Evolutionary conservation across 1,284 basidiomycete species (phyloP).

Genomic region (Pseudozyma flocculosa): DNA sequence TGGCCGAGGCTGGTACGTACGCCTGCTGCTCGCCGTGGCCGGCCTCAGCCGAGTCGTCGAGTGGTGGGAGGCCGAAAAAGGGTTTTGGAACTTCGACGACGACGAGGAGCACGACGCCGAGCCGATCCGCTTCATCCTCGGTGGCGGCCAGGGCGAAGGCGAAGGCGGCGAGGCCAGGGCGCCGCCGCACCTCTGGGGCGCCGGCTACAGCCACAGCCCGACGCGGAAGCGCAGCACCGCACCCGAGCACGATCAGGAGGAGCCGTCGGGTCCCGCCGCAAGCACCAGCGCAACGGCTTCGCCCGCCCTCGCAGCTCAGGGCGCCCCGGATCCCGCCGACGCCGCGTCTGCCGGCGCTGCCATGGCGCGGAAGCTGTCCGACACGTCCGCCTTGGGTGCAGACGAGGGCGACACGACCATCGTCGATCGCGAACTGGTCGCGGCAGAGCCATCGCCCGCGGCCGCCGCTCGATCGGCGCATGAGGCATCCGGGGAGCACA

Average conservation of each 20-base stretch:
- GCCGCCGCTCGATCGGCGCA: conserved; percentile 58
- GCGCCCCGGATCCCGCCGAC: conserved; percentile 7
- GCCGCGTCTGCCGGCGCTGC: conserved; percentile 5
- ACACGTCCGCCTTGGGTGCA: not conserved
- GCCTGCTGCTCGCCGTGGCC: conserved; percentile 83
- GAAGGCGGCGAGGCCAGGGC: conserved; percentile 8
- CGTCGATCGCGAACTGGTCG: conserved; percentile 14
- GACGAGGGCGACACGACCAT: conserved; percentile 30
- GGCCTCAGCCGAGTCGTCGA: conserved; percentile 93
- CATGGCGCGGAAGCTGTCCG: too few species aligned
- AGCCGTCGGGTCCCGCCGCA: conserved; percentile 1
- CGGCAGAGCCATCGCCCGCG: not conserved
- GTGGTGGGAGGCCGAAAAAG: conserved; percentile 99
- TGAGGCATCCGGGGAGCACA: conserved; percentile 78
- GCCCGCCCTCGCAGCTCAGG: conserved; percentile 29
- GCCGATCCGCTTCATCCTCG: conserved; percentile 43
- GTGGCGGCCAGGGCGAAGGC: conserved; percentile 16
- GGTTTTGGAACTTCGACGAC: conserved; percentile 99
- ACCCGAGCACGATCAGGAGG: conserved; percentile 4
- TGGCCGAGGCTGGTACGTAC: conserved; percentile 96
- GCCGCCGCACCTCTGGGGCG: conserved; percentile 13
- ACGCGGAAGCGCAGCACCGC: conserved; percentile 21
- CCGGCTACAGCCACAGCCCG: conserved; percentile 19
- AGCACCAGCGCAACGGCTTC: conserved; percentile 39
- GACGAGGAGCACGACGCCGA: conserved; percentile 67